A percentile compares a stretch with the other conserved stretches of the same genome.
phyloP scores from a whole-genome alignment of 331 rosid genomes.

The Pyracantha coccinea region DNA sequence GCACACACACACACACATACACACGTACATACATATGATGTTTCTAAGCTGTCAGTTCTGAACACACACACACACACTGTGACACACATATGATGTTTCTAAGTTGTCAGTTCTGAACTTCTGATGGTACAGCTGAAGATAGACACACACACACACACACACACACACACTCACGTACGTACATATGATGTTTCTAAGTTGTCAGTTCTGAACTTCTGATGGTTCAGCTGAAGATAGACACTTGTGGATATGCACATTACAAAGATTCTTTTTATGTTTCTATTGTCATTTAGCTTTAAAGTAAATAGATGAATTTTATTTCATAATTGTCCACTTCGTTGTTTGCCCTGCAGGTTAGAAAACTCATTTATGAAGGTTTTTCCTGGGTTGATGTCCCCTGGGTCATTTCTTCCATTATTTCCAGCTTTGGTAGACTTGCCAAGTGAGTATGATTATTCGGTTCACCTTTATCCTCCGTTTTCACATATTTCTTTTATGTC shows the following conservation, averaged over 20 bases:
- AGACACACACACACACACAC: neutral
- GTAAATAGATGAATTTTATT: neutral
- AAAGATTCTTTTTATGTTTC: neutral
- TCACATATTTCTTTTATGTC: neutral
- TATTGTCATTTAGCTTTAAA: neutral
- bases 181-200: neutral
- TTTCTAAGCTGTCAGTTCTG: neutral
- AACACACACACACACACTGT: neutral
- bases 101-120: neutral
- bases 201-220: neutral
- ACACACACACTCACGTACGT: too few species aligned
- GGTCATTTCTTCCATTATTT: constrained; percentile 87
- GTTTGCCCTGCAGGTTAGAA: constrained; percentile 54
- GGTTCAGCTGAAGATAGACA: neutral
- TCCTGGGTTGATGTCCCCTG: constrained; percentile 79
- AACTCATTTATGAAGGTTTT: constrained; percentile 56
- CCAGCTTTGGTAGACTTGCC: constrained; percentile 79
- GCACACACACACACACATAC: too few species aligned
- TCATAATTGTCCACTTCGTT: neutral
- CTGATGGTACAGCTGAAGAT: neutral
- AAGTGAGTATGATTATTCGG: constrained; percentile 43
- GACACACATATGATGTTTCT: neutral
- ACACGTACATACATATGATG: neutral
- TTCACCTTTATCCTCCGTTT: constrained; percentile 2
- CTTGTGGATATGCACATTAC: neutral